These are phyloP conservation scores for Nicotiana benthamiana DNA, from an alignment of 257 asterid species.

Conservation along the genomic window DNA sequence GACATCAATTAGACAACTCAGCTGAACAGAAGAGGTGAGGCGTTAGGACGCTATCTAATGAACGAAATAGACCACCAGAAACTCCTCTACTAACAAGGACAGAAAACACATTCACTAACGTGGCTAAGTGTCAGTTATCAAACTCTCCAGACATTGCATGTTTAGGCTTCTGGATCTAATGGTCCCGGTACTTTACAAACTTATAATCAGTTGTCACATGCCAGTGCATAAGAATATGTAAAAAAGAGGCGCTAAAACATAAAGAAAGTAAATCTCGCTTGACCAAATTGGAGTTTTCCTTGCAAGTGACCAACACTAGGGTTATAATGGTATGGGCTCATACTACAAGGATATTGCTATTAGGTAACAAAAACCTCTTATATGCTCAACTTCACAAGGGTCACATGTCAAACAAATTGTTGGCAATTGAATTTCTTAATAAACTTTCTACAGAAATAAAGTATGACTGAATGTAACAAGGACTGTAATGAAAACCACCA, in stretches of 20 bases:
- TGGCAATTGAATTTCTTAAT: neutral
- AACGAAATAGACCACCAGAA: neutral
- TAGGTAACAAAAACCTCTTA: neutral
- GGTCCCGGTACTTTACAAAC: neutral
- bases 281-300: neutral
- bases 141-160: neutral
- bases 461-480: neutral
- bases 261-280: neutral
- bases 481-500: neutral
- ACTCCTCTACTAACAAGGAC: neutral
- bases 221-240: neutral
- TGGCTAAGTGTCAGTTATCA: neutral
- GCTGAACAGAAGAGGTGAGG: neutral
- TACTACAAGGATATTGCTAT: neutral
- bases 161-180: neutral
- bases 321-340: neutral
- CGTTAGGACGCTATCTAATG: neutral
- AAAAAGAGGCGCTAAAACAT: neutral
- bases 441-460: neutral
- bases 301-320: neutral
- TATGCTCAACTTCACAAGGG: neutral
- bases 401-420: neutral
- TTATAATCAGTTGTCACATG: neutral
- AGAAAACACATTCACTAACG: neutral
- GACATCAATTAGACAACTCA: neutral